Conservation (phyloP, 495 filamentous ascomycete genomes). For the Ramalina intermedia region DNA sequence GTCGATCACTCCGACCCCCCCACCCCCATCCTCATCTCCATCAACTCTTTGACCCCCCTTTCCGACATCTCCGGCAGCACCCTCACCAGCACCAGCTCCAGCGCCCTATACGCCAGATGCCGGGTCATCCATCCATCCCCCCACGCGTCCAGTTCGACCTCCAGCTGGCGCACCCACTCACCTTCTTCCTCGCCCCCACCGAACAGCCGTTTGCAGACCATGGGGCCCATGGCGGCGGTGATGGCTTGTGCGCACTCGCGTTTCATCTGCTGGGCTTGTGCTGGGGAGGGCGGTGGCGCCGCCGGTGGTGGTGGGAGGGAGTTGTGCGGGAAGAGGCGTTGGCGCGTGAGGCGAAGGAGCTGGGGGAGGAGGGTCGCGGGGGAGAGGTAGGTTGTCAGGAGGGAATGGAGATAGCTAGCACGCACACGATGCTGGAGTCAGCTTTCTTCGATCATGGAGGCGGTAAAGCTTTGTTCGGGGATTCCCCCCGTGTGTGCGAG, state of each 20-base stretch:
- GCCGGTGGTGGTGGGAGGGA: slow-evolving; percentile 29
- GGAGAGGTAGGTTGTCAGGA: slow-evolving; percentile 48
- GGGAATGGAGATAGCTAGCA: slow-evolving; percentile 59
- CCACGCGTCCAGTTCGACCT: slow-evolving; percentile 54
- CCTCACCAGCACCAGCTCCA: slow-evolving; percentile 65
- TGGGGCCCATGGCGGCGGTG: slow-evolving; percentile 30
- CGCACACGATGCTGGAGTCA: slow-evolving; percentile 1
- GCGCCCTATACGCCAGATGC: slow-evolving; percentile 62
- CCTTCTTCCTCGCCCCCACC: slow-evolving; percentile 7
- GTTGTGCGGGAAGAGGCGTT: slow-evolving; percentile 69
- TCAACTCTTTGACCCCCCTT: slow-evolving; percentile 52
- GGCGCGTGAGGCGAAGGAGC: slow-evolving; percentile 56
- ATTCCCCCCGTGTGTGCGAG: not conserved
- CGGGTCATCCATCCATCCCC: slow-evolving; percentile 77
- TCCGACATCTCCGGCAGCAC: slow-evolving; percentile 76
- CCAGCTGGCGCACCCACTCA: slow-evolving; percentile 28
- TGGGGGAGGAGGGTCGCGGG: slow-evolving; percentile 55
- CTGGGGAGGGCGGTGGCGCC: slow-evolving; percentile 23
- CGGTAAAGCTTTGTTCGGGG: not conserved
- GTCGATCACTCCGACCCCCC: no score
- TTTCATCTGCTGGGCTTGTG: slow-evolving; percentile 34
- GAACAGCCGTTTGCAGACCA: slow-evolving; percentile 27
- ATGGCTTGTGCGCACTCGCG: slow-evolving; percentile 39
- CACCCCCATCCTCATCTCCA: slow-evolving; percentile 49
- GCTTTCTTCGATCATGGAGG: not conserved